These are phyloP conservation scores for Arctium lappa DNA, from an alignment of 129 eudicot genomes.

Conservation along the genomic window DNA sequence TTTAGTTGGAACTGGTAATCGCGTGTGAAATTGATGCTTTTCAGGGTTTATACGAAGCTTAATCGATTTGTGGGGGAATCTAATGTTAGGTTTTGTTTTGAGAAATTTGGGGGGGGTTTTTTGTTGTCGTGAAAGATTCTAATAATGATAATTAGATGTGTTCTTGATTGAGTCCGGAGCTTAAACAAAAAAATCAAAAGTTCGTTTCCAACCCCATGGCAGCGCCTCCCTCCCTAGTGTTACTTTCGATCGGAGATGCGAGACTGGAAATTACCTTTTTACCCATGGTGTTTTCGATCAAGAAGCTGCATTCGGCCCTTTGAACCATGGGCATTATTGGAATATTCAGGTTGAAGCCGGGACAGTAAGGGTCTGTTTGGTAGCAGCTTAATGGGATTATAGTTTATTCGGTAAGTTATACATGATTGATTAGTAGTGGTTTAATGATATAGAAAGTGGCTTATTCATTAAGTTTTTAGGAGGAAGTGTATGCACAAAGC, in stretches of 20 bases:
- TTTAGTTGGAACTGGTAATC: constrained; percentile 14
- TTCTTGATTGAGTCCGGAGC: constrained; percentile 13
- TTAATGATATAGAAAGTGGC: too few species aligned
- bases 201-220: constrained; percentile 20
- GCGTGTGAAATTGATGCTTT: constrained; percentile 20
- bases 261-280: background rate
- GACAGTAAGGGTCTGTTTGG: too few species aligned
- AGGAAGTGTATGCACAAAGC: too few species aligned
- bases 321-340: background rate
- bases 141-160: constrained; percentile 14
- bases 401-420: too few species aligned
- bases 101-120: constrained; percentile 1
- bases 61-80: constrained; percentile 18
- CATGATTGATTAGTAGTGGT: too few species aligned
- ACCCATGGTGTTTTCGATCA: background rate
- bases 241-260: constrained; percentile 18
- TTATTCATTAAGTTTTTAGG: too few species aligned
- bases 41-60: constrained; percentile 22
- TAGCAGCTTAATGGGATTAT: too few species aligned
- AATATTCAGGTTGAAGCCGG: background rate
- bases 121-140: constrained; percentile 18
- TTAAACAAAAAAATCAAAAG: constrained; percentile 9
- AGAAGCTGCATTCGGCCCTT: background rate
- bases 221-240: constrained; percentile 17
- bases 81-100: constrained; percentile 8